Conservation (phyloP, 129 eudicot species). For the Artemisia argyi region DNA sequence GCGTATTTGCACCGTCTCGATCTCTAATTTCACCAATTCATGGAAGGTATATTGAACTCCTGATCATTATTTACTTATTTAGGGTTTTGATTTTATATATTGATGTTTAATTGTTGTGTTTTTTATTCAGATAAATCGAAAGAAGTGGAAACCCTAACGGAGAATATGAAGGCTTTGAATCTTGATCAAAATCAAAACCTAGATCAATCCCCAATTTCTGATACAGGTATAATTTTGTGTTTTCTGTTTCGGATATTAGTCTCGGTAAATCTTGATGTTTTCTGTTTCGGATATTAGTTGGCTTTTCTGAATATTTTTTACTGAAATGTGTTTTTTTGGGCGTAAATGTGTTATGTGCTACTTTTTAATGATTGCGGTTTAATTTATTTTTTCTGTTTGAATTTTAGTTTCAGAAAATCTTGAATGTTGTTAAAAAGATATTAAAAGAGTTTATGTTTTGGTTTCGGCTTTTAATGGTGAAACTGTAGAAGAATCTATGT, state of each 20-base stretch:
- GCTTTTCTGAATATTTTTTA: too few relatives aligned
- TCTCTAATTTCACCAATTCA: constrained; percentile 10
- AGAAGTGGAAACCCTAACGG: constrained; percentile 26
- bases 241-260: not conserved
- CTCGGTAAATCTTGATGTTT: constrained; percentile 35
- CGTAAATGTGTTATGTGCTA: too few relatives aligned
- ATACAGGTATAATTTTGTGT: constrained; percentile 12
- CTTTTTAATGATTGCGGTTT: too few relatives aligned
- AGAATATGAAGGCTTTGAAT: constrained; percentile 9
- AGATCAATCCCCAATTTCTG: constrained; percentile 20
- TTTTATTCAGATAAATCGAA: not conserved
- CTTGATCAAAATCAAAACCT: constrained; percentile 36
- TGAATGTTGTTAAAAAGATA: too few relatives aligned
- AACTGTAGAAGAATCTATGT: too few relatives aligned
- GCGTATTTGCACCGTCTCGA: not conserved
- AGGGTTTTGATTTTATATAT: not conserved
- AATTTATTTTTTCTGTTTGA: too few relatives aligned
- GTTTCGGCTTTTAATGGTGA: too few relatives aligned
- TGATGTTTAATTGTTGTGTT: not conserved
- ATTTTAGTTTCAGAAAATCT: too few relatives aligned
- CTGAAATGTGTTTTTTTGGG: too few relatives aligned
- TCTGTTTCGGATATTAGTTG: too few relatives aligned
- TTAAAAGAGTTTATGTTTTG: too few relatives aligned
- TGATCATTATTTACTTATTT: not conserved
- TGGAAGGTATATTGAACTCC: constrained; percentile 21